Conservation (phyloP, 1,284 basidiomycete genomes). For the Leccinum ponderosum region DNA sequence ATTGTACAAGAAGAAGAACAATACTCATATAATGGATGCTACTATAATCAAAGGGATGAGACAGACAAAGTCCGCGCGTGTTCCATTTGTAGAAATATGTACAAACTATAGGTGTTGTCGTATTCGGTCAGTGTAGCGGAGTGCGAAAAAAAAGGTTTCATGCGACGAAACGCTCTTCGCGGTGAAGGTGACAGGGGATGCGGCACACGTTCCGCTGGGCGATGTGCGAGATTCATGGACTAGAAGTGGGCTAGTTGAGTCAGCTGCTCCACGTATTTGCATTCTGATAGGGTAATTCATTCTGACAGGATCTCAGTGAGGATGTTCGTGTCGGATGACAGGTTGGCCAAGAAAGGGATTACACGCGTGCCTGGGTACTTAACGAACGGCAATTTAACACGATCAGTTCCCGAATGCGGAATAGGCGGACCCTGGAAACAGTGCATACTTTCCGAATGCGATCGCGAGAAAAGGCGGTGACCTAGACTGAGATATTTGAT, state of each 20-base stretch:
- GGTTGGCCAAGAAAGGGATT: slow-evolving; percentile 20
- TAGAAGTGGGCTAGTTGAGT: slow-evolving; percentile 17
- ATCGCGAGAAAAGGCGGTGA: slow-evolving; percentile 29
- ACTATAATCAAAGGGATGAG: slow-evolving; percentile 1
- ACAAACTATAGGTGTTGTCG: not conserved
- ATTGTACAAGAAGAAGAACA: slow-evolving; percentile 10
- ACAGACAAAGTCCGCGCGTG: slow-evolving; percentile 16
- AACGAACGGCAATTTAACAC: slow-evolving; percentile 29
- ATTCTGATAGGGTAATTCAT: slow-evolving; percentile 29
- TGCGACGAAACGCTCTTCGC: slow-evolving; percentile 1
- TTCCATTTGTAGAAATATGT: not conserved
- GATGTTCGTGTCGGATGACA: slow-evolving; percentile 9
- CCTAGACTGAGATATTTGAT: slow-evolving; percentile 32
- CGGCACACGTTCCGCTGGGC: slow-evolving; percentile 11
- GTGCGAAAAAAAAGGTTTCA: slow-evolving; percentile 16
- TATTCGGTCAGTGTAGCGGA: not conserved
- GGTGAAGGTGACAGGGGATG: slow-evolving; percentile 1
- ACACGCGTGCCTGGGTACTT: slow-evolving; percentile 27
- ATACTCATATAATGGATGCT: slow-evolving; percentile 15
- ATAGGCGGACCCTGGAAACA: slow-evolving; percentile 37
- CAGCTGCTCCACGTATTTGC: slow-evolving; percentile 22
- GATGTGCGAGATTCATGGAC: slow-evolving; percentile 22
- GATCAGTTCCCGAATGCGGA: slow-evolving; percentile 27
- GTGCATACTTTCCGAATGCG: slow-evolving; percentile 18
- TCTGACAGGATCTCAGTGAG: slow-evolving; percentile 12